Conservation (phyloP, 192 early-diverging fungal species). For the Mortierella hygrophila region DNA sequence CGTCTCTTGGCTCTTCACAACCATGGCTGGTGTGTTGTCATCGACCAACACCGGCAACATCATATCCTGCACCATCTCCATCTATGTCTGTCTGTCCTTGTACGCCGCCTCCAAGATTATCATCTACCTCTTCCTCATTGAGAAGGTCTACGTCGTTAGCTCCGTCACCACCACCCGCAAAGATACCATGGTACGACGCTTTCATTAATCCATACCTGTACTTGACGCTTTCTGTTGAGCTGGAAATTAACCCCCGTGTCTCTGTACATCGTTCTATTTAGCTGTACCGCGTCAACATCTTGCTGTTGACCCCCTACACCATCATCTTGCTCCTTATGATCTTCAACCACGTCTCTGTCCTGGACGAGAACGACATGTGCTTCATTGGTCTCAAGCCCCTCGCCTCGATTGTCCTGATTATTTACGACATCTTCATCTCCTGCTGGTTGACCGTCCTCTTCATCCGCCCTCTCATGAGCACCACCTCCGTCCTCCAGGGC, state of each 20-base stretch:
- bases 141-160: constrained; percentile 52
- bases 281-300: constrained; percentile 38
- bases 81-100: constrained; percentile 55
- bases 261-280: not conserved
- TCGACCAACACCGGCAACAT: constrained; percentile 61
- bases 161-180: constrained; percentile 38
- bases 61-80: constrained; percentile 53
- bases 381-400: constrained; percentile 34
- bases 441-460: constrained; percentile 50
- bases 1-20: constrained; percentile 60
- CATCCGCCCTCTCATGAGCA: constrained; percentile 48
- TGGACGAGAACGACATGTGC: constrained; percentile 37
- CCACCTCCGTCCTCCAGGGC: constrained; percentile 40
- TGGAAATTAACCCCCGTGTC: too few species aligned
- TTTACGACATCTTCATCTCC: constrained; percentile 51
- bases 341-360: constrained; percentile 29
- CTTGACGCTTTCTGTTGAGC: too few species aligned
- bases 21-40: constrained; percentile 50
- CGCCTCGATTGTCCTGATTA: constrained; percentile 38
- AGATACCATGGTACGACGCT: constrained; percentile 33
- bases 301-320: constrained; percentile 38
- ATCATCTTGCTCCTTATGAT: constrained; percentile 42
- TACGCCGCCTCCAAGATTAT: constrained; percentile 59
- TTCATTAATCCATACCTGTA: not conserved
- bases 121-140: constrained; percentile 63